Percentiles rank a stretch among this genome's conserved stretches.
Conservation (phyloP, 768 basidiomycete genomes). For the Phaeotremella skinneri region DNA sequence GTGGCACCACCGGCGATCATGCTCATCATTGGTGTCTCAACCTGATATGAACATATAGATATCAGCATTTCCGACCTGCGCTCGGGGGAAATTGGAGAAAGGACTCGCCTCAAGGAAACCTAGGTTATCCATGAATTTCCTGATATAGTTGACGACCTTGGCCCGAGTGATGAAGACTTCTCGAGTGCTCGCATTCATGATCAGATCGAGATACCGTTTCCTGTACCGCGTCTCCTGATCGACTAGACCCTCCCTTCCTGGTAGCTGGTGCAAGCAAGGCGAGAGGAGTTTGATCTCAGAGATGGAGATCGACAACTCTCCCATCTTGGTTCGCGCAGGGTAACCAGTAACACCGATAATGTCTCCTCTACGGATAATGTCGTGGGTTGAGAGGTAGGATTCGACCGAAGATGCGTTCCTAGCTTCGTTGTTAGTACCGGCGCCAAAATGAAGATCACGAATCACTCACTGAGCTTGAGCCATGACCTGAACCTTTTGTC, state of each 20-base stretch:
- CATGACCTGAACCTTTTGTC: constrained; percentile 90
- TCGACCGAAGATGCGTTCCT: constrained; percentile 52
- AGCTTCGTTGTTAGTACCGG: background rate
- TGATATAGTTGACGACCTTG: constrained; percentile 86
- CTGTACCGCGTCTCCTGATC: constrained; percentile 97
- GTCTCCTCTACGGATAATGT: constrained; percentile 89
- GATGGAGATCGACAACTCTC: constrained; percentile 87
- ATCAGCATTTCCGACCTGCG: background rate
- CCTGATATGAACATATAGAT: constrained; percentile 49
- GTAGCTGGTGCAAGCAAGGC: constrained; percentile 93
- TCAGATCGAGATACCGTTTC: constrained; percentile 97
- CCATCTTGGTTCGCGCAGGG: constrained; percentile 90
- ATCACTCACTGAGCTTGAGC: constrained; percentile 72
- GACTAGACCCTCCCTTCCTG: constrained; percentile 80
- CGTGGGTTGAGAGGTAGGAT: constrained; percentile 69
- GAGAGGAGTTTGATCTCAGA: constrained; percentile 79
- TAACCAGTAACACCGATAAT: constrained; percentile 87
- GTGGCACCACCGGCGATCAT: constrained; percentile 96
- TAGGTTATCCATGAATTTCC: constrained; percentile 80
- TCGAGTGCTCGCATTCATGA: constrained; percentile 85
- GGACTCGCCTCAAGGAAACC: constrained; percentile 84
- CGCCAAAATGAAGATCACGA: background rate
- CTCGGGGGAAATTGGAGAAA: background rate
- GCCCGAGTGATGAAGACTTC: constrained; percentile 86
- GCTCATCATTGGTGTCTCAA: constrained; percentile 98